Evolutionary conservation across 352 stramenopile genomes (phyloP).

Genomic region (Globisporangium cystogenes): DNA sequence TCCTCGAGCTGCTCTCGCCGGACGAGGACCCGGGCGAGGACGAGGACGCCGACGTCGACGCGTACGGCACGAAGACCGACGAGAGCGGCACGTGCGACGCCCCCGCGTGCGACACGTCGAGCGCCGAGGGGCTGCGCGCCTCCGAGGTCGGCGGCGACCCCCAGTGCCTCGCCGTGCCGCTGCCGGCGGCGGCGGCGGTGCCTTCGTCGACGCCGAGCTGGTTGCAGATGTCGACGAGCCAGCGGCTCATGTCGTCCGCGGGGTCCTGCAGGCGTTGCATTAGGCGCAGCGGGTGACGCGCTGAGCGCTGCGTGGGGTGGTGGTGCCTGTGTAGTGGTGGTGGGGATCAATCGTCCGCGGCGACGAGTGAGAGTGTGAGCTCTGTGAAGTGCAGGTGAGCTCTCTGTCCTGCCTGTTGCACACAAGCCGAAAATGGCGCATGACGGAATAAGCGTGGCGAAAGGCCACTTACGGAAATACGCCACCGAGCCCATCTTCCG

Average conservation of each 20-base stretch:
- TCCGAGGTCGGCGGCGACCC: neutral
- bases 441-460: no score
- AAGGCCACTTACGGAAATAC: no score
- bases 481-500: no score
- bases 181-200: no score
- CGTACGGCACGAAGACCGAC: neutral
- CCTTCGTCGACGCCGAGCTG: slow-evolving; percentile 8
- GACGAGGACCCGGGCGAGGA: slow-evolving; percentile 10
- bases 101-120: neutral
- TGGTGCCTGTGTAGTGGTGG: no score
- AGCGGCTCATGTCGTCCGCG: slow-evolving; percentile 14
- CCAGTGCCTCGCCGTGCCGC: neutral
- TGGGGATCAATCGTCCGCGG: no score
- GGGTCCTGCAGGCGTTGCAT: neutral
- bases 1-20: neutral
- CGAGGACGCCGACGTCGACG: neutral
- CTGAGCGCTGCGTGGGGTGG: no score
- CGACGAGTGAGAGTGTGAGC: no score
- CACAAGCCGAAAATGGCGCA: no score
- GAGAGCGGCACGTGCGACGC: neutral
- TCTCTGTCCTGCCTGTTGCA: no score
- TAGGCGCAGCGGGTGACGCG: no score
- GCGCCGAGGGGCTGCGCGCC: slow-evolving; percentile 1
- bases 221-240: slow-evolving; percentile 14
- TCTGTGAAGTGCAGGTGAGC: no score